Evolutionary conservation across 2,329 filamentous ascomycete species (phyloP).

Genomic region (Nothopassalora personata): DNA sequence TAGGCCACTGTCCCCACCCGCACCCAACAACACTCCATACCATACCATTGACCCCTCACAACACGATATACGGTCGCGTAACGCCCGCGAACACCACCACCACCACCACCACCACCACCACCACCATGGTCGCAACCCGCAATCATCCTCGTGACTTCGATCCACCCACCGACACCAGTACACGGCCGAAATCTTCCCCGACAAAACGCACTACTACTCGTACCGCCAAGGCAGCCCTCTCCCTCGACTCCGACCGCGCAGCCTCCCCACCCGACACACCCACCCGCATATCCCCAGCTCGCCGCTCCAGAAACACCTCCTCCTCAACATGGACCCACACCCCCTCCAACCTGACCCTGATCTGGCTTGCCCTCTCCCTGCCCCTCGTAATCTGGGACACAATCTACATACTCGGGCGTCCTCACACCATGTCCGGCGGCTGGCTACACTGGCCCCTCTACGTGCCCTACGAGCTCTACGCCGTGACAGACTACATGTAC

Average conservation of each 20-base stretch:
- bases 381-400: constrained; percentile 80
- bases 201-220: constrained; percentile 23
- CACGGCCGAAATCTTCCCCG: constrained; percentile 12
- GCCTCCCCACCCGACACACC: background rate
- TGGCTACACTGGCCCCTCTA: constrained; percentile 66
- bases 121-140: constrained; percentile 52
- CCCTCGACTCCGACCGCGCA: constrained; percentile 4
- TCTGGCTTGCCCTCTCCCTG: constrained; percentile 70
- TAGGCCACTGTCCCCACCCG: too few relatives aligned
- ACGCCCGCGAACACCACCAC: constrained; percentile 5
- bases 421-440: constrained; percentile 76
- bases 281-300: constrained; percentile 35
- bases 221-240: constrained; percentile 6
- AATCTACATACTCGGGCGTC: constrained; percentile 71
- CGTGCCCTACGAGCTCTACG: constrained; percentile 75
- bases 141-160: constrained; percentile 48
- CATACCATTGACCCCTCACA: background rate
- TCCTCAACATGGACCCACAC: constrained; percentile 51
- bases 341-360: constrained; percentile 53
- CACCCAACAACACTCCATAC: too few relatives aligned
- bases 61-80: background rate
- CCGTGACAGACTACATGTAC: constrained; percentile 73
- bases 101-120: constrained; percentile 26
- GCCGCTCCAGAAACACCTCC: constrained; percentile 2
- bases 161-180: background rate